Evolutionary conservation across 768 basidiomycete genomes (phyloP).

Genomic region (Chlorophyllum brunneum): DNA sequence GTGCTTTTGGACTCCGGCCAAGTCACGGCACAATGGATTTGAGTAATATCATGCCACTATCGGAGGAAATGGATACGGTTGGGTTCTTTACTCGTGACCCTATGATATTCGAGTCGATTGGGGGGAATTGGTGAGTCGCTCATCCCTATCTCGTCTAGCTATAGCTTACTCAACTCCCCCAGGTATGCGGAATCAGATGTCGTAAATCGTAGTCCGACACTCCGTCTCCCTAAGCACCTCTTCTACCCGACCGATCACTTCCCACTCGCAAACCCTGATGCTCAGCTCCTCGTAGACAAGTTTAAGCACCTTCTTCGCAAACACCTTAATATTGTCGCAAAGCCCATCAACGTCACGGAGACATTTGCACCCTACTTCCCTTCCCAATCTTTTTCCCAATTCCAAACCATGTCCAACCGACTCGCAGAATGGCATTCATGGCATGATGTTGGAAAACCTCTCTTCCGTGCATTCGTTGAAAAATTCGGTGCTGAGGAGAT

Average conservation of each 20-base stretch:
- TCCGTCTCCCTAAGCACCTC: conserved; percentile 27
- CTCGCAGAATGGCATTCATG: conserved; percentile 35
- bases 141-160: neutral
- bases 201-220: conserved; percentile 18
- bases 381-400: conserved; percentile 23
- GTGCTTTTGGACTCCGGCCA: conserved; percentile 34
- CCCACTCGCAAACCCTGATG: conserved; percentile 26
- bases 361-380: conserved; percentile 27
- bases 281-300: conserved; percentile 27
- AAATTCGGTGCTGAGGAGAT: conserved; percentile 21
- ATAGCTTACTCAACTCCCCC: neutral
- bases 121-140: conserved; percentile 24
- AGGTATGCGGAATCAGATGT: conserved; percentile 31
- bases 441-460: conserved; percentile 29
- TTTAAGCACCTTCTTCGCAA: conserved; percentile 24
- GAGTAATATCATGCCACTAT: conserved; percentile 30
- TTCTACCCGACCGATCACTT: conserved; percentile 34
- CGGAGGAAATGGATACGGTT: conserved; percentile 37
- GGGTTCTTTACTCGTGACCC: conserved; percentile 34
- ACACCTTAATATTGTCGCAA: conserved; percentile 23
- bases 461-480: conserved; percentile 20
- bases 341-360: conserved; percentile 25
- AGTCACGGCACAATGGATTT: conserved; percentile 29
- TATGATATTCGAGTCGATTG: conserved; percentile 24
- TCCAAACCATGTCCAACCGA: conserved; percentile 27